These are phyloP conservation scores for Euryodendron excelsum DNA, from an alignment of 148 eudicot genomes.

Conservation along the genomic window DNA sequence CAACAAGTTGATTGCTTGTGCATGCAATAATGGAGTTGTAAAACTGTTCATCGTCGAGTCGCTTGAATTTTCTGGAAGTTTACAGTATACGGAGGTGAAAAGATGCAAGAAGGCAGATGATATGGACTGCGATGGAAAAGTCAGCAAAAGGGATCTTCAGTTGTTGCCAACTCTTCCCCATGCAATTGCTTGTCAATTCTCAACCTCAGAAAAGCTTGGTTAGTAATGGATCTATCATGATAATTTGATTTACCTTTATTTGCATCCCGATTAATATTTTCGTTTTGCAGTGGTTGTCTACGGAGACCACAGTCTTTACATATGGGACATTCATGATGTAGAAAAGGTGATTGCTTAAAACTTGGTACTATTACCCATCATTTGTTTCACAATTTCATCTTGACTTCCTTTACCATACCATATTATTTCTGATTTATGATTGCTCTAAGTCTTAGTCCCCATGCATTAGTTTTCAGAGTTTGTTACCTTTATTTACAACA, in stretches of 20 bases:
- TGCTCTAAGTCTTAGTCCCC: neutral
- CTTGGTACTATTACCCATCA: neutral
- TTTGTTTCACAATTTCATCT: neutral
- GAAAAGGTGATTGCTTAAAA: slow-evolving; percentile 38
- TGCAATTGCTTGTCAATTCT: slow-evolving; percentile 65
- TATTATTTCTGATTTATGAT: neutral
- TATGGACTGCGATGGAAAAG: slow-evolving; percentile 10
- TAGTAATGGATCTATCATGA: slow-evolving; percentile 20
- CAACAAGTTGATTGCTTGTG: slow-evolving; percentile 54
- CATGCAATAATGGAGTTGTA: slow-evolving; percentile 56
- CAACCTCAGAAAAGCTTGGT: slow-evolving; percentile 50
- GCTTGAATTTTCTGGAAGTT: slow-evolving; percentile 46
- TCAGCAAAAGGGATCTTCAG: slow-evolving; percentile 16
- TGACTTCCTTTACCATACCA: neutral
- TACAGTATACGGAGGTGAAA: slow-evolving; percentile 31
- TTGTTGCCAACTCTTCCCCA: slow-evolving; percentile 32
- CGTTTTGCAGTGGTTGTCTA: slow-evolving; percentile 51
- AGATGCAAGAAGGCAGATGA: slow-evolving; percentile 21
- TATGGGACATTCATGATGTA: slow-evolving; percentile 51
- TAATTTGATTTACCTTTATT: neutral
- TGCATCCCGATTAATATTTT: slow-evolving; percentile 13
- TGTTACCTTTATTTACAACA: slow-evolving; percentile 4
- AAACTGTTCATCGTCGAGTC: slow-evolving; percentile 34
- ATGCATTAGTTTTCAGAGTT: neutral
- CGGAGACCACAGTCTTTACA: slow-evolving; percentile 48